Conservation (phyloP, 106 monocot genomes). For the Phalaenopsis aphrodite region DNA sequence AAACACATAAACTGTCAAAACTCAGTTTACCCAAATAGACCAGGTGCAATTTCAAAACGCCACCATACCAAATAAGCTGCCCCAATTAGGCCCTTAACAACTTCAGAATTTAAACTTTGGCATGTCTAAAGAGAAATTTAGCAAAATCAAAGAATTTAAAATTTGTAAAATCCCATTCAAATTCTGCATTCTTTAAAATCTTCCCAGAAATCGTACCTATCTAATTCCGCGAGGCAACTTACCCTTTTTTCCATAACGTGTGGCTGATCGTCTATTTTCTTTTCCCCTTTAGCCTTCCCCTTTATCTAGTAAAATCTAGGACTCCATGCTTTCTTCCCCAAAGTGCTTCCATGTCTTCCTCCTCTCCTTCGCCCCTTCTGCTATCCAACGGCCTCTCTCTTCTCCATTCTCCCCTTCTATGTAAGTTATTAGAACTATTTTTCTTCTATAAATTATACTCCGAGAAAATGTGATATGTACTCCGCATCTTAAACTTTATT, state of each 20-base stretch:
- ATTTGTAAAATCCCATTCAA: too few species aligned
- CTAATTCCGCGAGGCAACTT: too few species aligned
- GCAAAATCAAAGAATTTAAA: too few species aligned
- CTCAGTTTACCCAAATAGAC: too few species aligned
- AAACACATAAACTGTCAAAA: too few species aligned
- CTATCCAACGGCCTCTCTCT: neutral
- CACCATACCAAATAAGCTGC: too few species aligned
- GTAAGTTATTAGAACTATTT: neutral
- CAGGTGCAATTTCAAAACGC: too few species aligned
- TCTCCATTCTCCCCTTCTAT: neutral
- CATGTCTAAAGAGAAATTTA: too few species aligned
- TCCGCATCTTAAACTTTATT: neutral
- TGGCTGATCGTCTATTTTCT: neutral
- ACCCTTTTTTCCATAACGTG: neutral
- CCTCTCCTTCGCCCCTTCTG: neutral
- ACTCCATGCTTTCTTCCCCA: neutral
- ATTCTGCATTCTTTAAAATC: too few species aligned
- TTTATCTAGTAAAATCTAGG: neutral
- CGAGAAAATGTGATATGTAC: neutral
- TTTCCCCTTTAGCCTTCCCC: neutral
- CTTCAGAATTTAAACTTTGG: too few species aligned
- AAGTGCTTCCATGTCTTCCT: neutral
- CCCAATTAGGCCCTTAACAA: too few species aligned
- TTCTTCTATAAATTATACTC: neutral
- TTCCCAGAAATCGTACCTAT: too few species aligned